A percentile compares a stretch with the other conserved stretches of the same genome.
phyloP scores from a whole-genome alignment of 139 green algal species.

The Chlamydomonas applanata region DNA sequence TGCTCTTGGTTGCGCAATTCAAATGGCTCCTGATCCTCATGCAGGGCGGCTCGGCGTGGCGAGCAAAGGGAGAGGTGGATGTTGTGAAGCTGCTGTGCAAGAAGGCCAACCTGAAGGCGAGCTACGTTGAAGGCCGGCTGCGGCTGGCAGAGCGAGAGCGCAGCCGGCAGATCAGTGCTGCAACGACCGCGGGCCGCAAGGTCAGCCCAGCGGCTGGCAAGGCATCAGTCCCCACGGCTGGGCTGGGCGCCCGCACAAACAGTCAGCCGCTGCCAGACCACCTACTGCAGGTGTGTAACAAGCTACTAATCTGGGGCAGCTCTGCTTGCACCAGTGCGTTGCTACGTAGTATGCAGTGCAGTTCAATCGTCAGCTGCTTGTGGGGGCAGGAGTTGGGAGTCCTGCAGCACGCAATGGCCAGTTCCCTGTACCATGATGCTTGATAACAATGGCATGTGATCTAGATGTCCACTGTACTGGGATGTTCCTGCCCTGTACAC shows the following conservation, averaged over 20 bases:
- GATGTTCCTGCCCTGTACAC: background rate
- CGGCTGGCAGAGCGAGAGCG: constrained; percentile 41
- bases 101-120: constrained; percentile 19
- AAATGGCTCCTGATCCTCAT: too few species aligned
- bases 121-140: constrained; percentile 50
- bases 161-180: constrained; percentile 14
- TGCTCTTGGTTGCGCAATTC: too few species aligned
- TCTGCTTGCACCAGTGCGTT: background rate
- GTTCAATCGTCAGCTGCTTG: too few species aligned
- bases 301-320: background rate
- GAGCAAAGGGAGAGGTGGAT: constrained; percentile 7
- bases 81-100: constrained; percentile 16
- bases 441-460: too few species aligned
- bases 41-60: constrained; percentile 16
- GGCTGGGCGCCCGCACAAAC: background rate
- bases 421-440: too few species aligned
- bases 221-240: too few species aligned
- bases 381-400: too few species aligned
- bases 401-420: too few species aligned
- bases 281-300: background rate
- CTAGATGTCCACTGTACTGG: too few species aligned
- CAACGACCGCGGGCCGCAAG: background rate
- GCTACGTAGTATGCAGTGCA: too few species aligned
- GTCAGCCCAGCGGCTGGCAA: too few species aligned
- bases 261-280: background rate